Conservation (phyloP, 2,329 filamentous ascomycete genomes). For the Magnaporthales sp. region DNA sequence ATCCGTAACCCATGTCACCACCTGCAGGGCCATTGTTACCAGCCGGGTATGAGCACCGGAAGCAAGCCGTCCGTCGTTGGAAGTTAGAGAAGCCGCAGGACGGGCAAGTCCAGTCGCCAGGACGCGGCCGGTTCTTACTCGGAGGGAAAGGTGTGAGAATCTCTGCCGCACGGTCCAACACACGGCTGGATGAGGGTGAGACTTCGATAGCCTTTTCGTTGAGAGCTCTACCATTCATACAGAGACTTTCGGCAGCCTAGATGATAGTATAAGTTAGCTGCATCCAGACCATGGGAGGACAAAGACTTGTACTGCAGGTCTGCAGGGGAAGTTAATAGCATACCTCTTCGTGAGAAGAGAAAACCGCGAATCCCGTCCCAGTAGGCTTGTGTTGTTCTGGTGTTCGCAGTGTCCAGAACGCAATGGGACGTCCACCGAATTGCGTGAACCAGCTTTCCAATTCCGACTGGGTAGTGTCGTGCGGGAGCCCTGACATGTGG, state of each 20-base stretch:
- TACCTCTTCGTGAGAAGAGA: constrained; percentile 98
- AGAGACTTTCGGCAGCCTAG: constrained; percentile 91
- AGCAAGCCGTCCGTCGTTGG: constrained; percentile 94
- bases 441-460: constrained; percentile 99
- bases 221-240: constrained; percentile 96
- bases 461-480: constrained; percentile 97
- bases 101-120: constrained; percentile 97
- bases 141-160: constrained; percentile 96
- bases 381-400: constrained; percentile 99
- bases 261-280: background rate
- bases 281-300: background rate
- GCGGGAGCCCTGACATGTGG: constrained; percentile 93
- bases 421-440: constrained; percentile 93
- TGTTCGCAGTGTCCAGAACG: constrained; percentile 96
- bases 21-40: constrained; percentile 50
- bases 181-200: constrained; percentile 91
- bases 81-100: constrained; percentile 99
- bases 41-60: constrained; percentile 98
- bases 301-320: background rate
- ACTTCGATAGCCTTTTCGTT: constrained; percentile 99
- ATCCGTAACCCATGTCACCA: constrained; percentile 52
- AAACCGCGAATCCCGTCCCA: constrained; percentile 94
- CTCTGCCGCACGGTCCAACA: constrained; percentile 89
- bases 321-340: constrained; percentile 24
- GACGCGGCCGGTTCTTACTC: constrained; percentile 94